These are phyloP conservation scores for Trifolium repens DNA, from an alignment of 306 rosid genomes.

Conservation along the genomic window DNA sequence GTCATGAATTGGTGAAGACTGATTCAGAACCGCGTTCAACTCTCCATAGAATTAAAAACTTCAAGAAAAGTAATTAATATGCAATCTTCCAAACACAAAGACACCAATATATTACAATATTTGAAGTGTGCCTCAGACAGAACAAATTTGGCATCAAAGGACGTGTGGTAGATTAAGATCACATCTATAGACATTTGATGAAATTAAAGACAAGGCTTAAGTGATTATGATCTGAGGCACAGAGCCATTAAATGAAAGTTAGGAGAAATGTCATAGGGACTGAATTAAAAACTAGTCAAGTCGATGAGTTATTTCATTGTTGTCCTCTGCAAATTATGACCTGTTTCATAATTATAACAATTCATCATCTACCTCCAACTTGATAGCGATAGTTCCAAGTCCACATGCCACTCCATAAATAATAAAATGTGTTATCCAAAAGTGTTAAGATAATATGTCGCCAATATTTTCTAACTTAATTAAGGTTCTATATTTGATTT, in stretches of 20 bases:
- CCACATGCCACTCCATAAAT: constrained; percentile 10
- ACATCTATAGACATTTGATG: neutral
- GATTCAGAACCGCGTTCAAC: too few species aligned
- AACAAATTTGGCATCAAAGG: too few species aligned
- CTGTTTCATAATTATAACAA: constrained; percentile 40
- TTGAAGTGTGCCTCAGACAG: neutral
- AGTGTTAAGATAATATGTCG: too few species aligned
- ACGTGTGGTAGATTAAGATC: neutral
- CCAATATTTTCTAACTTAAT: too few species aligned
- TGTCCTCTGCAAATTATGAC: constrained; percentile 46
- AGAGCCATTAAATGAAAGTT: constrained; percentile 39
- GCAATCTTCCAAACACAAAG: too few species aligned
- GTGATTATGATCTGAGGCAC: neutral
- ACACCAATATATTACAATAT: too few species aligned
- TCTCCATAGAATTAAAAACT: too few species aligned
- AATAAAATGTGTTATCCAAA: too few species aligned
- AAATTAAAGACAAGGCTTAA: neutral
- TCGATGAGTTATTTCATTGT: constrained; percentile 45
- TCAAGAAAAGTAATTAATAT: too few species aligned
- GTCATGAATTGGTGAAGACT: too few species aligned
- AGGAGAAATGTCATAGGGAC: constrained; percentile 4
- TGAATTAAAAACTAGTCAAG: constrained; percentile 38
- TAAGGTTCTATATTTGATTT: too few species aligned
- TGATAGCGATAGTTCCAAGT: constrained; percentile 47
- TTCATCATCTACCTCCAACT: constrained; percentile 38